These are phyloP conservation scores for Pulicaria dysenterica DNA, from an alignment of 129 eudicot species.

Conservation along the genomic window DNA sequence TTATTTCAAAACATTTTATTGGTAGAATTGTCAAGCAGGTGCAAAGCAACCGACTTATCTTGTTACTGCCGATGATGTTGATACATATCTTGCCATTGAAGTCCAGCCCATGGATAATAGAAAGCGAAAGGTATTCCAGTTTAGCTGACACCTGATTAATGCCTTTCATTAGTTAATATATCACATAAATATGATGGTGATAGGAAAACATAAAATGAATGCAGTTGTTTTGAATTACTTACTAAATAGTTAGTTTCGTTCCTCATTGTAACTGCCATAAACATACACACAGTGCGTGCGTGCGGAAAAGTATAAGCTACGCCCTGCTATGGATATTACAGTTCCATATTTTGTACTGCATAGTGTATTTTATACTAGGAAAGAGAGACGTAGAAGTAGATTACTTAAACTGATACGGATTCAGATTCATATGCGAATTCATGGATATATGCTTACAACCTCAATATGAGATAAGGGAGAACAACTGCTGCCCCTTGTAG, in stretches of 20 bases:
- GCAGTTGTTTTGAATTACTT: no score
- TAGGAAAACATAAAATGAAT: no score
- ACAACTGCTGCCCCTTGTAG: neutral
- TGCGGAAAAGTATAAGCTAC: no score
- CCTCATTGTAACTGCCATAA: no score
- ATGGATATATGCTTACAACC: neutral
- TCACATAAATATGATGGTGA: neutral
- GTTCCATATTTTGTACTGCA: no score
- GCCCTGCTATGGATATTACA: no score
- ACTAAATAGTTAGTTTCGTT: no score
- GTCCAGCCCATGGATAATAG: slow-evolving; percentile 96
- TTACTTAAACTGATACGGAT: neutral
- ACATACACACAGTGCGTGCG: no score
- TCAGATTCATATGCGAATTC: neutral
- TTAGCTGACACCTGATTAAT: slow-evolving; percentile 15
- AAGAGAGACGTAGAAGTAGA: no score
- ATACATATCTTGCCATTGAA: slow-evolving; percentile 85
- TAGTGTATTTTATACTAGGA: no score
- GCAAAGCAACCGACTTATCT: slow-evolving; percentile 93
- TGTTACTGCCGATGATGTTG: slow-evolving; percentile 91
- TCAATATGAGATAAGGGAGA: neutral
- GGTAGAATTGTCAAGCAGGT: slow-evolving; percentile 50
- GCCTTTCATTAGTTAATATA: slow-evolving; percentile 10
- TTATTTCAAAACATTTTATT: neutral
- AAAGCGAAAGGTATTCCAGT: slow-evolving; percentile 66